Evolutionary conservation across 1,284 basidiomycete genomes (phyloP), one percentile per base, ranked within the genome.

Genomic region (Lentinula novae-zelandiae): DNA sequence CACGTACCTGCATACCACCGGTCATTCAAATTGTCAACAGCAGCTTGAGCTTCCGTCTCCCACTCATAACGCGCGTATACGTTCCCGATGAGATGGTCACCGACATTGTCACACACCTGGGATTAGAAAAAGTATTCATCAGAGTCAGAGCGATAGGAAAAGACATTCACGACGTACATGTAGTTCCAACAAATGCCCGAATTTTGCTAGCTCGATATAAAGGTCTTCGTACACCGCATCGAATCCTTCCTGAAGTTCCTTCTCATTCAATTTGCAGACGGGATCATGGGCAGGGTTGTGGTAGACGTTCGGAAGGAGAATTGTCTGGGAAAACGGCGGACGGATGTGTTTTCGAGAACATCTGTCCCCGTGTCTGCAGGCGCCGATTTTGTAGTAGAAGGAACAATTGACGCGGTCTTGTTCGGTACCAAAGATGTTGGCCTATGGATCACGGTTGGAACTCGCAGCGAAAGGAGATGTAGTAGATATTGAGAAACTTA

Each of bases 41-140:
- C 96, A 48, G 87, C 79, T 72, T 95, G 92, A 7, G 97, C 97
- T 72, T 99, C 97, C 0, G 95, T 95, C 76, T 99, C 97, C 93
- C 93, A 97, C 72, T 98, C 95, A 73, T 95, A 99, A 49, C 97
- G 85, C 10, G 96, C 97, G 72, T 99, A 99, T 1, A 99, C 97
- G 71, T 99, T 99, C 33, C 97, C 97, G 70, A 98, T 96, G 50
- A 99, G 81, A 73, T 99, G 97, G 72, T 99, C 97, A 31, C 97
- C 97, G 34, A 99, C 95, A 71, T 99, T 99, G 77, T 99, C 97
- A 73, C 97, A 99, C 6, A 99, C 92, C 87, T 94, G 59, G 62
- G 57, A 7, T 20, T 36, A 31, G n/a, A 38, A 38, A 17, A 50
- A 58, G 56, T 27, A 27, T 27, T 27, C 3, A 27, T 52, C 58